phyloP scores from a whole-genome alignment of 2,329 filamentous ascomycete genomes.

The Xylaria sp. region DNA sequence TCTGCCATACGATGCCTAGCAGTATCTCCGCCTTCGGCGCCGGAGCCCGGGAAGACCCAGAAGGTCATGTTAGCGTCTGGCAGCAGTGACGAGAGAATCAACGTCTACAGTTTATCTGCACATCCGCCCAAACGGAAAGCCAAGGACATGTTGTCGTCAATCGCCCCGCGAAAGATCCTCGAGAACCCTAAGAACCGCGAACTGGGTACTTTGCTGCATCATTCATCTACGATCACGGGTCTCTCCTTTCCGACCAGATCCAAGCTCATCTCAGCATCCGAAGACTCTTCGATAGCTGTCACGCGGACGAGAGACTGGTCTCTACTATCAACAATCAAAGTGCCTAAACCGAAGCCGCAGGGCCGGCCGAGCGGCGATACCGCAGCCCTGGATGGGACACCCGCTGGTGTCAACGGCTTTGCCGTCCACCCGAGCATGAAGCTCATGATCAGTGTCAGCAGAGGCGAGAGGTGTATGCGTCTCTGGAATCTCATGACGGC shows the following conservation, averaged over 20 bases:
- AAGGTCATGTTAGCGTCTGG: slow-evolving; percentile 92
- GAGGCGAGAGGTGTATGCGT: slow-evolving; percentile 89
- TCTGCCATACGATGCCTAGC: slow-evolving; percentile 91
- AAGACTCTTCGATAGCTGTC: slow-evolving; percentile 92
- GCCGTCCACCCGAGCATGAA: slow-evolving; percentile 97
- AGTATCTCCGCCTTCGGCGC: slow-evolving; percentile 78
- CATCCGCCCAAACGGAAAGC: slow-evolving; percentile 69
- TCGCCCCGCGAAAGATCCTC: slow-evolving; percentile 77
- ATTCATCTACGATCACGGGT: slow-evolving; percentile 82
- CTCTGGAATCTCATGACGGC: slow-evolving; percentile 97
- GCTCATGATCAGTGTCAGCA: slow-evolving; percentile 92
- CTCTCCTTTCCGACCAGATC: slow-evolving; percentile 85
- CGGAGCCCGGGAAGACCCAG: slow-evolving; percentile 70
- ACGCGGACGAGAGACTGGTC: slow-evolving; percentile 91
- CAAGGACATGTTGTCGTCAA: slow-evolving; percentile 70
- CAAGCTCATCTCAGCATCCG: slow-evolving; percentile 87
- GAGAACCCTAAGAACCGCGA: slow-evolving; percentile 91
- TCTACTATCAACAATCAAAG: slow-evolving; percentile 87
- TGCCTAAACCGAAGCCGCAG: slow-evolving; percentile 81
- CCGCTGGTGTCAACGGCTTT: slow-evolving; percentile 93
- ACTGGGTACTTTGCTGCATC: slow-evolving; percentile 86
- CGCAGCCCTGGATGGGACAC: slow-evolving; percentile 80
- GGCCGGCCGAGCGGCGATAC: slow-evolving; percentile 92
- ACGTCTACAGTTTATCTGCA: slow-evolving; percentile 88
- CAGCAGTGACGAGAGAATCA: slow-evolving; percentile 92